Evolutionary conservation across 768 basidiomycete species (phyloP), one percentile per base, ranked within the genome.

Genomic region (Leucosporidium scottii): DNA sequence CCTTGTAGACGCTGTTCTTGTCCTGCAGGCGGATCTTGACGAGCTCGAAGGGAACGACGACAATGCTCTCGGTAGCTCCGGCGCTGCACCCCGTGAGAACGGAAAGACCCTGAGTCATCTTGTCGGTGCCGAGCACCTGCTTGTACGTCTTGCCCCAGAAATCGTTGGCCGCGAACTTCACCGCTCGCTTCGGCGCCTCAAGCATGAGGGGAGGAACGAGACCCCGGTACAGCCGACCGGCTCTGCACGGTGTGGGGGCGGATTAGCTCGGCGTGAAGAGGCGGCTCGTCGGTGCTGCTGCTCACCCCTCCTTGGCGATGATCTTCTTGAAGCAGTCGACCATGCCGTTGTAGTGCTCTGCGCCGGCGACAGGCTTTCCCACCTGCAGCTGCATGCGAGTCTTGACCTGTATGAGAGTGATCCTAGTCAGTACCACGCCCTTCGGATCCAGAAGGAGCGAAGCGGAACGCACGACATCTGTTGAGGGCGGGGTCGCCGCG

Each of bases 381-480:
- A 87, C 89, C 77, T 90, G 88, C n/a, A 99, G 83, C 78, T 99
- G 96, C 86, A 97, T 93, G 31, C 96, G 90, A 27, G 96, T 99
- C 81, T 99, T 97, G 77, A 97, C 92, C 90, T 92, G 76, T 23
- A 53, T 48, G 25, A 28, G 28, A 60, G 25, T 10, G 15, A 12
- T 18, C 39, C 5, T 6, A 36, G 25, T 44, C 15, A 44, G 39
- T 17, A 15, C 8, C 13, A 3, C 13, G 39, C 39, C 39, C 39
- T 44, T 2, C 39, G 39, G 15, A 17, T 17, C 6, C 3, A 12
- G 39, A 15, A 17, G 10, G 39, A 15, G 23, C 39, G 36, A 44
- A 13, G 34, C 23, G 36, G n/a, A 27, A 85, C 90, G 75, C 80
- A 91, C 90, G 75, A 94, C 92, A 90, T 94, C 91, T 88, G 71